Conservation (phyloP, 108 stramenopile genomes). For the Seminavis robusta region DNA sequence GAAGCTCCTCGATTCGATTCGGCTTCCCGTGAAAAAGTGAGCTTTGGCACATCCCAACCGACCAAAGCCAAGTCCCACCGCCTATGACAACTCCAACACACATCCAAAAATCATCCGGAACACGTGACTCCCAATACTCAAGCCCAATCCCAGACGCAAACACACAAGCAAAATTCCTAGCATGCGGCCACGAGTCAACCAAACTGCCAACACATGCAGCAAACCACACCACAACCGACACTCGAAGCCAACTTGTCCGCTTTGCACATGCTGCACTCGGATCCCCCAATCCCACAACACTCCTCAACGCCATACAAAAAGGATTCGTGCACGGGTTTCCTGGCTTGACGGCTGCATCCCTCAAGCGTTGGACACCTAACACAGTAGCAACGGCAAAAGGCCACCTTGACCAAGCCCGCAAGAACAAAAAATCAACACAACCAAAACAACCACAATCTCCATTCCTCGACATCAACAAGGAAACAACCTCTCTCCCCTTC, state of each 20-base stretch:
- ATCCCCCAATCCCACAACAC: slow-evolving; percentile 14
- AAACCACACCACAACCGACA: not conserved
- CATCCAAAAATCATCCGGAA: too few relatives aligned
- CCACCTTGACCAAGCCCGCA: slow-evolving; percentile 19
- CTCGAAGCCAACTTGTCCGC: slow-evolving; percentile 5
- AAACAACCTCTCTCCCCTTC: too few relatives aligned
- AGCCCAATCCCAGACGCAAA: too few relatives aligned
- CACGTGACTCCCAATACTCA: too few relatives aligned
- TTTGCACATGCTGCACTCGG: slow-evolving; percentile 24
- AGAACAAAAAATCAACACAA: slow-evolving; percentile 18
- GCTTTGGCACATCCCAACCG: slow-evolving; percentile 21
- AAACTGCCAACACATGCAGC: not conserved
- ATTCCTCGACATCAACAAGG: too few relatives aligned
- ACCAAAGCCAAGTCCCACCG: too few relatives aligned
- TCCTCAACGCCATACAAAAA: slow-evolving; percentile 4
- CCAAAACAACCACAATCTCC: too few relatives aligned
- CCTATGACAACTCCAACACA: too few relatives aligned
- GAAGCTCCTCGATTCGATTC: too few relatives aligned
- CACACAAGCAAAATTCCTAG: too few relatives aligned
- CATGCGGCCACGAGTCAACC: too few relatives aligned
- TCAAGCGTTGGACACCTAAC: slow-evolving; percentile 3
- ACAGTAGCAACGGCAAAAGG: slow-evolving; percentile 18
- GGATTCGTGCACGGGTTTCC: not conserved
- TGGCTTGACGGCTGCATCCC: slow-evolving; percentile 9
- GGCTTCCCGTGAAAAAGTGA: too few relatives aligned